Evolutionary conservation across 2,329 filamentous ascomycete genomes (phyloP), one percentile per base, ranked within the genome.

Genomic region (Trichoderma aggressivum): DNA sequence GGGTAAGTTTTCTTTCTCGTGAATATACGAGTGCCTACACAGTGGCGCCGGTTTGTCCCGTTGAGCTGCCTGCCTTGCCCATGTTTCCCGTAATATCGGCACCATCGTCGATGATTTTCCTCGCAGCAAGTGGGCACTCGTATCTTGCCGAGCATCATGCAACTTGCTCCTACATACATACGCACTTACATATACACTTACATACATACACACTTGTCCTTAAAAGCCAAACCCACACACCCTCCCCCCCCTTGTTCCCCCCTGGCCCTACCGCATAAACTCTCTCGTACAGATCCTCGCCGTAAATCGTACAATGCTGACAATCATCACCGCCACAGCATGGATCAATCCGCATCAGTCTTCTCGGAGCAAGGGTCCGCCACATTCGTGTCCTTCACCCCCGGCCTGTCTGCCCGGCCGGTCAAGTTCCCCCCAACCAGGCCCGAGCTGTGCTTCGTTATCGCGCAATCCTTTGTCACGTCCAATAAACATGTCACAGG

Each of bases 261-360:
- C 59, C 43, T 39, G 36, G 21, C 39, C 34, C 18, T 16, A 43
- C 34, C 12, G 28, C 30, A 11, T 64, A 32, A 16, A 34, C 55
- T 50, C n/a, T 50, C 14, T 34, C 65, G 43, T 24, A 60, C 28
- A 56, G 65, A 60, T 50, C 55, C 39, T 47, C 65, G 5, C 14
- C 11, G 26, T 32, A 21, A 21, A 24, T 28, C 18, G 32, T 43
- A 47, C 30, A 28, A 69, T 56, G 70, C 70, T 72, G 70, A 72
- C 65, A 50, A 30, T 32, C 26, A 30, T 32, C 26, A 61, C 28
- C 39, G 56, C 70, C 32, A 72, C 73, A 94, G 94, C 70, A 98
- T 99, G 96, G 96, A 99, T 79, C 96, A 99, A 83, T 91, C 94
- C 16, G 96, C 96, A 39, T 98, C 95, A 0, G 95, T 99, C 74